These are phyloP conservation scores for Arthrobotrys megalospora DNA, from an alignment of 2,329 filamentous ascomycete species.

Conservation along the genomic window DNA sequence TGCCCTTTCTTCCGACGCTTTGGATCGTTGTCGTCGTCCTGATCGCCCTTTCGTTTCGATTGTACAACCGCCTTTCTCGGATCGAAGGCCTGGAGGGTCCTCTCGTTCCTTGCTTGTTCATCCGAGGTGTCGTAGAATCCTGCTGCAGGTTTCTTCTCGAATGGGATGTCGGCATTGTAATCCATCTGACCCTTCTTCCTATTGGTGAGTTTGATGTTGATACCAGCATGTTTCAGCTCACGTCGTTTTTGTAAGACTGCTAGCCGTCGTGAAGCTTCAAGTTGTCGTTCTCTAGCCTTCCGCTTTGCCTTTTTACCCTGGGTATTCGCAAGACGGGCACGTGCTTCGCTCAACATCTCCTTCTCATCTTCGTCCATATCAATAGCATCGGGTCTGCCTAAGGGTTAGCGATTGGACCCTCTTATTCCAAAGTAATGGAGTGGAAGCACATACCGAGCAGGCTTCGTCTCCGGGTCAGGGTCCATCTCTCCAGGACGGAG, in stretches of 20 bases:
- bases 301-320: slow-evolving; percentile 99
- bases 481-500: slow-evolving; percentile 94
- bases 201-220: slow-evolving; percentile 95
- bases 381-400: slow-evolving; percentile 78
- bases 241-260: slow-evolving; percentile 94
- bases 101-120: slow-evolving; percentile 85
- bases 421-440: neutral
- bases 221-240: slow-evolving; percentile 96
- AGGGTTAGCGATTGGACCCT: slow-evolving; percentile 16
- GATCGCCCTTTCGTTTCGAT: slow-evolving; percentile 93
- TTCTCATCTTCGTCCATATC: slow-evolving; percentile 99
- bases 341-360: slow-evolving; percentile 98
- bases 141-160: slow-evolving; percentile 88
- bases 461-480: slow-evolving; percentile 96
- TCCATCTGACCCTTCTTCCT: slow-evolving; percentile 98
- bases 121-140: slow-evolving; percentile 96
- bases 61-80: slow-evolving; percentile 89
- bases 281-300: slow-evolving; percentile 93
- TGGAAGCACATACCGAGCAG: slow-evolving; percentile 78
- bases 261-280: slow-evolving; percentile 92
- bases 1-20: slow-evolving; percentile 78
- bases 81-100: slow-evolving; percentile 86
- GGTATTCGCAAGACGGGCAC: slow-evolving; percentile 94
- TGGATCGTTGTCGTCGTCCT: slow-evolving; percentile 83
- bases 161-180: slow-evolving; percentile 98